These are phyloP conservation scores for Ceraceosorus bombacis DNA, from an alignment of 1,284 basidiomycete species.

Conservation along the genomic window DNA sequence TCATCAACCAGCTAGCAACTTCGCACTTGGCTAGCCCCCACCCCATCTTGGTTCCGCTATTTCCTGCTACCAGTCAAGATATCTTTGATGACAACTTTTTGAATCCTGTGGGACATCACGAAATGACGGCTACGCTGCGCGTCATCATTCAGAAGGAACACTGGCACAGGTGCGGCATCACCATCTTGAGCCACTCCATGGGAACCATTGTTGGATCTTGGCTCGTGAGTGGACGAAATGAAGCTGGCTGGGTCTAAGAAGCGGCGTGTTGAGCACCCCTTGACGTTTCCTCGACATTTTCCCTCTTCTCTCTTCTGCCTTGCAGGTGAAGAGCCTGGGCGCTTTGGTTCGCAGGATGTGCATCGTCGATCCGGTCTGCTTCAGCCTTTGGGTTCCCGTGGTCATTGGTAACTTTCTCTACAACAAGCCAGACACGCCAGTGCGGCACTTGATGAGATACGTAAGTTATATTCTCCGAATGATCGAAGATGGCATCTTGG, in stretches of 20 bases:
- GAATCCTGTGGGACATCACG: constrained; percentile 29
- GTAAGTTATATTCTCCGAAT: too few species aligned
- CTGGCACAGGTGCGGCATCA: constrained; percentile 23
- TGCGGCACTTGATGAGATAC: constrained; percentile 32
- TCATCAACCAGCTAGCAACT: constrained; percentile 20
- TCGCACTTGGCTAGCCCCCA: constrained; percentile 19
- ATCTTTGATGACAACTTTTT: constrained; percentile 34
- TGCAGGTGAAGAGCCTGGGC: constrained; percentile 22
- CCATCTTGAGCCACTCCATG: constrained; percentile 42
- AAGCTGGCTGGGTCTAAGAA: too few species aligned
- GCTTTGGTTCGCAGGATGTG: constrained; percentile 23
- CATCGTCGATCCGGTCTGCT: constrained; percentile 44
- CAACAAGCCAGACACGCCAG: constrained; percentile 27
- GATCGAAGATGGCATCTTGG: too few species aligned
- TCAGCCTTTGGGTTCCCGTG: constrained; percentile 40
- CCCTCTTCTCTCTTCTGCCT: too few species aligned
- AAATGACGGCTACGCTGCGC: constrained; percentile 27
- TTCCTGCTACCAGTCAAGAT: constrained; percentile 39
- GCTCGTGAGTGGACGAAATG: constrained; percentile 17
- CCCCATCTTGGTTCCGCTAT: constrained; percentile 38
- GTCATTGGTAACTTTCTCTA: constrained; percentile 42
- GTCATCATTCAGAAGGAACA: constrained; percentile 19
- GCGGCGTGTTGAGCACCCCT: too few species aligned
- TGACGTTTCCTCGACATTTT: too few species aligned
- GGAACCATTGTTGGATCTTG: constrained; percentile 41